Evolutionary conservation across 1,139 yeast genomes (phyloP), one percentile per base, ranked within the genome.

Genomic region (Nematodospora anomalae): DNA sequence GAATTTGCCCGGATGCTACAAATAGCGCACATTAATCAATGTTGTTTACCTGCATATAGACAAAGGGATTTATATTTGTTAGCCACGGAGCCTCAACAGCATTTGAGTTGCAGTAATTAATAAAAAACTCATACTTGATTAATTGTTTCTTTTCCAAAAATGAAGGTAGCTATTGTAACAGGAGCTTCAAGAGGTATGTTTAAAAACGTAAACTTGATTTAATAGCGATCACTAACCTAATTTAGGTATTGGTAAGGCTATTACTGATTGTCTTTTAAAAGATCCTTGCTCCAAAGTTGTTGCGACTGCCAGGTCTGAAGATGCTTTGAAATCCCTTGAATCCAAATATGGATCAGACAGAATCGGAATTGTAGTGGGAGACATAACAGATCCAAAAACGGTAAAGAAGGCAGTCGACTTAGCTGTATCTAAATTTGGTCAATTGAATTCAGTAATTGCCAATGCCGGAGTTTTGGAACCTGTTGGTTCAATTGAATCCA

Each of bases 401-500:
- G 52, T 69, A 6, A 44, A 51, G 16, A 42, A 53, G 15, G 74
- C 84, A 1, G 69, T 84, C 11, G 58, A 63, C 1, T 38, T 60
- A 15, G 81, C 90, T 0, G 49, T 75, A 8, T 45, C 53, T 4
- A 67, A 67, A 41, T 82, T 74, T 52, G 92, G 89, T 3, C 64
- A 67, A 22, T 62, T 92, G 30, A 80, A 85, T 51, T 79, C 92
- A 0, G 58, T 88, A 5, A 74, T 92, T 31, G 81, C 89, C 41
- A 90, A 92, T 61, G 97, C 97, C 2, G 97, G 97, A 3, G 79
- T 83, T 0, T 63, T 92, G 42, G 90, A 80, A 16, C 96, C 97
- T 0, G 95, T 90, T 3, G 74, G 74, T 6, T 61, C 70, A 16
- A 58, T 88, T 27, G 80, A 62, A 28, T 54, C 60, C 28, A 71